phyloP scores from a whole-genome alignment of 1,139 yeast genomes.

The Debaryomyces sp. region DNA sequence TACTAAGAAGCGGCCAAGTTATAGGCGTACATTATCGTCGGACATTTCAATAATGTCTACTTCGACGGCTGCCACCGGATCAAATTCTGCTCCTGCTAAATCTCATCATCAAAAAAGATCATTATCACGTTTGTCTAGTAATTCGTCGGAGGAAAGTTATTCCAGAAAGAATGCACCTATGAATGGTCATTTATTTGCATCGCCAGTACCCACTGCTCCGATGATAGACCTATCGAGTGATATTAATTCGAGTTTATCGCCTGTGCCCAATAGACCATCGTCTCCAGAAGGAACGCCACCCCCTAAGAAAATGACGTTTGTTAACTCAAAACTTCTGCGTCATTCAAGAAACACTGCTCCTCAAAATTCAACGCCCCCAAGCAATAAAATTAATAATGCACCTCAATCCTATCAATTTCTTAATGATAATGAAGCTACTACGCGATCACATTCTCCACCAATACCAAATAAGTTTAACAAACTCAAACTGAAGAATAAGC shows the following conservation, averaged over 20 bases:
- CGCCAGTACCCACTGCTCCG: conserved; percentile 19
- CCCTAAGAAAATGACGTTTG: background rate
- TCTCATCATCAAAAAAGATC: conserved; percentile 29
- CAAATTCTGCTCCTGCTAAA: conserved; percentile 5
- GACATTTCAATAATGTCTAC: conserved; percentile 41
- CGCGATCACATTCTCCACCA: conserved; percentile 42
- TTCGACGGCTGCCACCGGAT: conserved; percentile 30
- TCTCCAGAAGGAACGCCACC: background rate
- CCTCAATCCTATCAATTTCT: background rate
- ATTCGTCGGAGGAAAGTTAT: conserved; percentile 42
- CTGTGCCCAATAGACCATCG: background rate
- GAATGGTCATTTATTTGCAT: conserved; percentile 15
- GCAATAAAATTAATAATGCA: background rate
- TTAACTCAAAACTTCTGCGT: conserved; percentile 15
- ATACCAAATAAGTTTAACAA: conserved; percentile 26
- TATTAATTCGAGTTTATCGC: background rate
- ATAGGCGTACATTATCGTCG: conserved; percentile 37
- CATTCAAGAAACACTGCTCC: background rate
- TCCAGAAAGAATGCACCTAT: background rate
- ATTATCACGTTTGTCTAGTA: conserved; percentile 39
- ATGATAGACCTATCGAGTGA: conserved; percentile 5
- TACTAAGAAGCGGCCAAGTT: conserved; percentile 33
- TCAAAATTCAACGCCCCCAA: background rate
- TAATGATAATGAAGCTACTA: conserved; percentile 11
- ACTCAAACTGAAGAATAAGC: conserved; percentile 3